These are phyloP conservation scores for Citrullus amarus DNA, from an alignment of 306 rosid species.

Conservation along the genomic window DNA sequence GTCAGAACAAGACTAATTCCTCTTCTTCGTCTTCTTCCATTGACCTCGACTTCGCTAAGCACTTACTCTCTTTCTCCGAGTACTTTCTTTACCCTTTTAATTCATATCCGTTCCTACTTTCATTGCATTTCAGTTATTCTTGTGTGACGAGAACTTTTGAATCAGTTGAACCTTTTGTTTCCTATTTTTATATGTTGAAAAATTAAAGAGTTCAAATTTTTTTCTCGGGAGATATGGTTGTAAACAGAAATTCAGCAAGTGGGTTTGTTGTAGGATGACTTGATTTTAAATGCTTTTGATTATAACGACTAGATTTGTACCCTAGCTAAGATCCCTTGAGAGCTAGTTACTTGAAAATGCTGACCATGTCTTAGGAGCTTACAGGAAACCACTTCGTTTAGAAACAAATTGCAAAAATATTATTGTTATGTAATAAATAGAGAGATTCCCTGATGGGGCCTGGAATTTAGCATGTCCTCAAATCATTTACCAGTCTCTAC, in stretches of 20 bases:
- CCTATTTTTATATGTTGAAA: background rate
- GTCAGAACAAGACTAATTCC: constrained; percentile 24
- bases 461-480: background rate
- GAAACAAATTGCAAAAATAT: background rate
- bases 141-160: background rate
- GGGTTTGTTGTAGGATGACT: background rate
- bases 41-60: constrained; percentile 54
- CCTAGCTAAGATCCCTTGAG: background rate
- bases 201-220: background rate
- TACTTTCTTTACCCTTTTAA: constrained; percentile 7
- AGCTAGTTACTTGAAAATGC: background rate
- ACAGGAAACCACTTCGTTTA: background rate
- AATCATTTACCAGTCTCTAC: background rate
- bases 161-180: background rate
- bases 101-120: background rate
- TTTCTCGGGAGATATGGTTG: background rate
- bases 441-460: background rate
- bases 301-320: background rate
- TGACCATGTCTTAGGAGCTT: background rate
- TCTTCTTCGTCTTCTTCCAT: constrained; percentile 24
- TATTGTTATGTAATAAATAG: background rate
- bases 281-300: background rate
- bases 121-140: background rate
- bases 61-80: constrained; percentile 54
- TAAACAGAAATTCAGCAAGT: background rate